Base-by-base conservation (phyloP, 2,329 filamentous ascomycete genomes). In the Hymenoscyphus fructigenus region DNA sequence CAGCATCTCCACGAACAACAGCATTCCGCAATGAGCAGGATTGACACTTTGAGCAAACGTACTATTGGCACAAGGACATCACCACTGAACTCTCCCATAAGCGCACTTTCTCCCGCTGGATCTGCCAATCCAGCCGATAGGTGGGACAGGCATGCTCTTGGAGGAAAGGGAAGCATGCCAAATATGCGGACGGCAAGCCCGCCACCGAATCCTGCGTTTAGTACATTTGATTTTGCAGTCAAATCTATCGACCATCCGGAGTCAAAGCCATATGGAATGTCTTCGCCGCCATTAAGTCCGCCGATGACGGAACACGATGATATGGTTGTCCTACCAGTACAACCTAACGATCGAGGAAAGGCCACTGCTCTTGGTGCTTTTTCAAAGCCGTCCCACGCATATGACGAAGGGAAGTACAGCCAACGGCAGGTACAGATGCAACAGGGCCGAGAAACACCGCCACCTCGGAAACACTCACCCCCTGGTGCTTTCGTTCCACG, bases 361-460 rank as follows among this genome's bases (percentile, higher is more conserved):
- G 91, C 91, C 5, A 96, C 92, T 0, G 90, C 91, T 0, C 81
- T 88, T 77, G 87, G 87, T 34, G 80, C 87, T 0, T 90, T 90
- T 76, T 90, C 90, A 69, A 92, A 92, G 74, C 91, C 93, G 1
- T 79, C 81, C 1, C 85, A 89, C 60, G 85, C 88, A 7, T 97
- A 95, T 70, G 92, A 96, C 72, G 93, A 97, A 73, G 87, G 89
- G 23, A 91, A 92, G 73, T 97, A 92, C 72, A 85, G 91, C 5
- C 90, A 96, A 74, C 87, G 92, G 56, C 91, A 96, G 73, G 80
- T 91, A 58, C 91, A 93, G 75, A 85, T 97, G 75, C 91, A 94
- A 68, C 86, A 91, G 72, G 91, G 88, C 32, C 85, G 89, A 29
- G 89, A 90, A 63, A 86, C 86, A 0, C 85, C 89, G 38, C 76